phyloP scores from a whole-genome alignment of 2,329 filamentous ascomycete genomes.

The Sporothrix phasma region DNA sequence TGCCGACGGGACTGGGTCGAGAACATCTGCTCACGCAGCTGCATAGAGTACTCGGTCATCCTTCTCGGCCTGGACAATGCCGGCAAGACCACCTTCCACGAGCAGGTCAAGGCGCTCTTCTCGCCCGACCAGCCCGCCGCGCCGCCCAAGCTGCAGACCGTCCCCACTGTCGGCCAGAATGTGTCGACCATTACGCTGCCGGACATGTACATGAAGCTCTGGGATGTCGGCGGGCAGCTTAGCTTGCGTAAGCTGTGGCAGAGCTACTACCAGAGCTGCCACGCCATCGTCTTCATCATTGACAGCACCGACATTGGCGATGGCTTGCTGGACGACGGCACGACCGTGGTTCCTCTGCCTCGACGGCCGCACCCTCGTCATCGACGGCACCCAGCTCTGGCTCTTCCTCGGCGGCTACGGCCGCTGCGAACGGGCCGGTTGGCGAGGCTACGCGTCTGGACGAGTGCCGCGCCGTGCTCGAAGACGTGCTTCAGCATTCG shows the following conservation, averaged over 20 bases:
- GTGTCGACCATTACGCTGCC: constrained; percentile 83
- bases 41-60: constrained; percentile 95
- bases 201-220: constrained; percentile 96
- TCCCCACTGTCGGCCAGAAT: constrained; percentile 95
- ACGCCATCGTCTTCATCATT: constrained; percentile 96
- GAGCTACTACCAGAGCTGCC: constrained; percentile 85
- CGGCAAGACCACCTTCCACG: constrained; percentile 95
- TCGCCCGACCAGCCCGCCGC: constrained; percentile 41
- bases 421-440: not conserved
- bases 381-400: not conserved
- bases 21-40: too few relatives aligned
- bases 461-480: constrained; percentile 81
- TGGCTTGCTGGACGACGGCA: constrained; percentile 37
- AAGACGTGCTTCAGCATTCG: constrained; percentile 77
- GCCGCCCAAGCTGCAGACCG: constrained; percentile 67
- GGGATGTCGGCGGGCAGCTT: constrained; percentile 94
- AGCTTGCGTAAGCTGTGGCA: constrained; percentile 86
- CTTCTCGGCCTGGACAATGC: constrained; percentile 96
- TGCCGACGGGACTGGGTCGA: too few relatives aligned
- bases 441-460: constrained; percentile 53
- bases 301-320: constrained; percentile 91
- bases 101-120: constrained; percentile 89
- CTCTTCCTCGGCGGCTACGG: not conserved
- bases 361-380: not conserved
- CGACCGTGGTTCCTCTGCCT: not conserved